phyloP scores from a whole-genome alignment of 148 eudicot species.

The Amaranthus hypochondriacus region DNA sequence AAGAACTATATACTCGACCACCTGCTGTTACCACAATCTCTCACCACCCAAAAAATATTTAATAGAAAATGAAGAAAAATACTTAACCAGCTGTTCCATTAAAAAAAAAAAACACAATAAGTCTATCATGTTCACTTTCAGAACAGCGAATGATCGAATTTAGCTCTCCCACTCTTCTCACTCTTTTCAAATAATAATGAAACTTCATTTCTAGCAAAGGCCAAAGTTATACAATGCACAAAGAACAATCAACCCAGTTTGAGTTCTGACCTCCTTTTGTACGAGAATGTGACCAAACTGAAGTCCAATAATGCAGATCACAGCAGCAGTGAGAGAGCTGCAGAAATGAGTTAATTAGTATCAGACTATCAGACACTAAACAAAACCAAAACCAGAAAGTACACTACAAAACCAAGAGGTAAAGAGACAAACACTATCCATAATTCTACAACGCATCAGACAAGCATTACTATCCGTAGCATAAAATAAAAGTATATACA shows the following conservation, averaged over 20 bases:
- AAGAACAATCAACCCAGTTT: slow-evolving; percentile 28
- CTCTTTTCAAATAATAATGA: no score
- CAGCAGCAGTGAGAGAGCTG: slow-evolving; percentile 75
- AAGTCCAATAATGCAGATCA: slow-evolving; percentile 70
- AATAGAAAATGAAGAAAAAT: no score
- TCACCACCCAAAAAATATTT: not conserved
- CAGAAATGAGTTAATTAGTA: not conserved
- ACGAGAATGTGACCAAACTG: slow-evolving; percentile 76
- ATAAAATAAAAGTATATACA: no score
- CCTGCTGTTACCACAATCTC: not conserved
- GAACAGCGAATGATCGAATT: not conserved
- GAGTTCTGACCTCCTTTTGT: slow-evolving; percentile 28
- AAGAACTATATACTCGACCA: not conserved
- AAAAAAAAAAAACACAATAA: no score
- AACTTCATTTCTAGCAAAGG: no score
- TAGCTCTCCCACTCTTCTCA: not conserved
- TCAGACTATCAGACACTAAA: slow-evolving; percentile 1
- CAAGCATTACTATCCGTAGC: no score
- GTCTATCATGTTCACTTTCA: no score
- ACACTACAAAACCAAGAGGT: no score
- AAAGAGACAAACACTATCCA: no score
- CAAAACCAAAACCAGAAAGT: not conserved
- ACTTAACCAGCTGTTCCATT: no score
- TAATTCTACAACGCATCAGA: no score
- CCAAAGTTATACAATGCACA: not conserved